These are phyloP conservation scores for Thozetella sp. DNA, from an alignment of 495 filamentous ascomycete genomes.

Conservation along the genomic window DNA sequence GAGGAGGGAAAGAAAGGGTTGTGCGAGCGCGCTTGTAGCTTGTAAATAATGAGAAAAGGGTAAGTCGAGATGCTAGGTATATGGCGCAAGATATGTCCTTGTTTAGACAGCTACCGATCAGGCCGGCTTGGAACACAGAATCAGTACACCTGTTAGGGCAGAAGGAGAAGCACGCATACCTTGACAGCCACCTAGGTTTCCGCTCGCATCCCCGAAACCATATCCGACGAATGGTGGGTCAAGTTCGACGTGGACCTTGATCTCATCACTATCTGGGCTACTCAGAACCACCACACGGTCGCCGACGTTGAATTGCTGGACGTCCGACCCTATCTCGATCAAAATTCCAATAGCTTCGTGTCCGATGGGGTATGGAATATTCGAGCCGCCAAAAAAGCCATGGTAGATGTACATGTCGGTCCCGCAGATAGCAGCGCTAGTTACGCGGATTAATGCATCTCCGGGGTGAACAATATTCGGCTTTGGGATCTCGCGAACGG, in stretches of 20 bases:
- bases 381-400: background rate
- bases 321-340: background rate
- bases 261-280: too few relatives aligned
- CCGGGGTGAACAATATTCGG: background rate
- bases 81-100: too few relatives aligned
- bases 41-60: too few relatives aligned
- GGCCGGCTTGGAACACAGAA: too few relatives aligned
- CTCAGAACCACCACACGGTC: background rate
- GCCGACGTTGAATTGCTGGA: background rate
- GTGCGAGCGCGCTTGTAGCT: background rate
- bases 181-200: too few relatives aligned
- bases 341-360: background rate
- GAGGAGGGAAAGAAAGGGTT: background rate
- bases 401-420: background rate
- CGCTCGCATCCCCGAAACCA: background rate
- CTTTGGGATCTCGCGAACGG: background rate
- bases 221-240: background rate
- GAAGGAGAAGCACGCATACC: too few relatives aligned
- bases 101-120: too few relatives aligned
- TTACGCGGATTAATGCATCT: background rate
- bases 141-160: too few relatives aligned
- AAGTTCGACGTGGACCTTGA: too few relatives aligned
- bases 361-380: background rate
- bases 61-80: too few relatives aligned
- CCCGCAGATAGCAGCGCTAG: background rate